Evolutionary conservation across 768 basidiomycete genomes (phyloP).

Genomic region (Tulasnella sp.): DNA sequence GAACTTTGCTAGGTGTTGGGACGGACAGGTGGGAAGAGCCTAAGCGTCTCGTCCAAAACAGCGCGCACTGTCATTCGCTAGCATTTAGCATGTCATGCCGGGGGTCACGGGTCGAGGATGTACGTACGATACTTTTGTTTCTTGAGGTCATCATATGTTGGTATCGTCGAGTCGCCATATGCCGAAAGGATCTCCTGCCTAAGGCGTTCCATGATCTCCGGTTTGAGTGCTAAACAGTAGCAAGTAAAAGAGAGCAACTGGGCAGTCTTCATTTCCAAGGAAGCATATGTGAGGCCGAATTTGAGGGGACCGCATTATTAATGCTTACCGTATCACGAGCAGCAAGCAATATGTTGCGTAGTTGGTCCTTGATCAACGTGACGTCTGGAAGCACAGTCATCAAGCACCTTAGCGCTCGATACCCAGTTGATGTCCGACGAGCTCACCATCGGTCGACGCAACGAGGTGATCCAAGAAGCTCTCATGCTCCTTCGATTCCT

Average conservation of each 20-base stretch:
- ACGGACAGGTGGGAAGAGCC: slow-evolving; percentile 45
- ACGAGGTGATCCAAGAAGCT: slow-evolving; percentile 42
- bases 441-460: slow-evolving; percentile 39
- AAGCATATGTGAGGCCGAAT: neutral
- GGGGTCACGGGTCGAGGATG: neutral
- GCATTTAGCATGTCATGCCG: neutral
- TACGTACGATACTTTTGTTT: slow-evolving; percentile 36
- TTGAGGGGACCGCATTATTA: neutral
- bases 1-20: no score
- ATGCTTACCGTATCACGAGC: slow-evolving; percentile 44
- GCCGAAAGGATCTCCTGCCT: slow-evolving; percentile 38
- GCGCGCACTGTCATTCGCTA: slow-evolving; percentile 40
- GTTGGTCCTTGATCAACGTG: slow-evolving; percentile 23
- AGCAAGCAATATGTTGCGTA: slow-evolving; percentile 42
- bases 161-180: slow-evolving; percentile 19
- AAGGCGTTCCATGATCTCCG: slow-evolving; percentile 36
- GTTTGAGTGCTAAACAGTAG: slow-evolving; percentile 42
- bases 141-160: slow-evolving; percentile 39
- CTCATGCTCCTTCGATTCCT: neutral
- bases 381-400: neutral
- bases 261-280: slow-evolving; percentile 38
- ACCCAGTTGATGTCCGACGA: neutral
- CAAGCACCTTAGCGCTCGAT: neutral
- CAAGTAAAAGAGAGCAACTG: slow-evolving; percentile 42
- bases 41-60: slow-evolving; percentile 44